phyloP scores from a whole-genome alignment of 1,139 yeast species.

The Suhomyces panamericanus region DNA sequence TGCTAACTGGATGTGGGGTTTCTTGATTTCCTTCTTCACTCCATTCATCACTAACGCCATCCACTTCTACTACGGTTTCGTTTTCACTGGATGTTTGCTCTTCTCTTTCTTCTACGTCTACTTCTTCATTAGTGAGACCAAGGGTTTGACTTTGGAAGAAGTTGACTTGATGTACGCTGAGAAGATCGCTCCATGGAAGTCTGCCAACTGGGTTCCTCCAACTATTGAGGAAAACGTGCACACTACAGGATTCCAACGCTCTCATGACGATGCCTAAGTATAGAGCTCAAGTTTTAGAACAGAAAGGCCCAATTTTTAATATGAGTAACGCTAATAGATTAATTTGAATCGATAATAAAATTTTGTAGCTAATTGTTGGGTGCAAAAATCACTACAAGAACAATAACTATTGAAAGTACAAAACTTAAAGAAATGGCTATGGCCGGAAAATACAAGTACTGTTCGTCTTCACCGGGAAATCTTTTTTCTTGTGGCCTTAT shows the following conservation, averaged over 20 bases:
- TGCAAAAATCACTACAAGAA: no score
- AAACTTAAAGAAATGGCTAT: no score
- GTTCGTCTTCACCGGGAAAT: no score
- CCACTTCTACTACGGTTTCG: conserved; percentile 30
- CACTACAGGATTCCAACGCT: conserved; percentile 21
- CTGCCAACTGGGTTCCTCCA: conserved; percentile 49
- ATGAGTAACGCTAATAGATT: conserved; percentile 2
- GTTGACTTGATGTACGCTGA: conserved; percentile 63
- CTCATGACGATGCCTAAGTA: conserved; percentile 13
- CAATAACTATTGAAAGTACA: no score
- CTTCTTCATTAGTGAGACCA: conserved; percentile 63
- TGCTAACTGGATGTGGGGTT: conserved; percentile 80
- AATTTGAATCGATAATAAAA: not conserved
- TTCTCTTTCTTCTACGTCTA: conserved; percentile 48
- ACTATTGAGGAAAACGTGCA: conserved; percentile 29
- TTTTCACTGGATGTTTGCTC: conserved; percentile 26
- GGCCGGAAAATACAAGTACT: no score
- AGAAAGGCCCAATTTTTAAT: not conserved
- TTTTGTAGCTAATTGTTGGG: no score
- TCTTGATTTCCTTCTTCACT: conserved; percentile 73
- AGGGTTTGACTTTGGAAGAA: conserved; percentile 65
- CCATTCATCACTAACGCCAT: conserved; percentile 54
- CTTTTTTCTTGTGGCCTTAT: no score
- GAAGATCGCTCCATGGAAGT: conserved; percentile 50
- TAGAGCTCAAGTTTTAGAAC: not conserved